Evolutionary conservation across 2,329 filamentous ascomycete genomes (phyloP).

Genomic region (Pseudonectria buxi): DNA sequence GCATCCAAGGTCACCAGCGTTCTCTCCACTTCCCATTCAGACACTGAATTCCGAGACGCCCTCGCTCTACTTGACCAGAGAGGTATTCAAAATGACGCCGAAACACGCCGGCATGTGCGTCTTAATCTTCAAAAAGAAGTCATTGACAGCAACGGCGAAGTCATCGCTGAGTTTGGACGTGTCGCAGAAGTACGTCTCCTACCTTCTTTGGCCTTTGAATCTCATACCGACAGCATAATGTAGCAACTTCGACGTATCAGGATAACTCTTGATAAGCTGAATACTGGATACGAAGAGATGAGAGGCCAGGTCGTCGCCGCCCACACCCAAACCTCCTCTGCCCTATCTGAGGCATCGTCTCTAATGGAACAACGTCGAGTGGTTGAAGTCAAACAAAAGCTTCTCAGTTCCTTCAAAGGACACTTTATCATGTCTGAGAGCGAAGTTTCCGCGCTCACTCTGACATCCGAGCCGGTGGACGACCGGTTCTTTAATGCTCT

Average conservation of each 20-base stretch:
- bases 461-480: conserved; percentile 73
- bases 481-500: conserved; percentile 77
- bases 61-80: conserved; percentile 70
- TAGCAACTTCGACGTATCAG: conserved; percentile 86
- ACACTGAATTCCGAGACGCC: conserved; percentile 84
- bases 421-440: conserved; percentile 83
- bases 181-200: conserved; percentile 69
- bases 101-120: conserved; percentile 71
- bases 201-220: neutral
- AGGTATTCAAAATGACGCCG: conserved; percentile 64
- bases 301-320: conserved; percentile 69
- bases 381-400: conserved; percentile 70
- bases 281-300: conserved; percentile 74
- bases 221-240: conserved; percentile 21
- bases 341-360: conserved; percentile 68
- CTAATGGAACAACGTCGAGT: conserved; percentile 68
- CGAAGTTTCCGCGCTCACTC: conserved; percentile 68
- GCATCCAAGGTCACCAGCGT: conserved; percentile 77
- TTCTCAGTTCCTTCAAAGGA: conserved; percentile 68
- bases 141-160: conserved; percentile 83
- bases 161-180: conserved; percentile 79
- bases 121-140: conserved; percentile 86
- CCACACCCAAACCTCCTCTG: conserved; percentile 64
- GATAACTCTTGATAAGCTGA: conserved; percentile 67
- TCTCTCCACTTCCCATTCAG: conserved; percentile 85